Base-by-base conservation (phyloP, 2,329 filamentous ascomycete genomes). In the Mariannaea elegans region DNA sequence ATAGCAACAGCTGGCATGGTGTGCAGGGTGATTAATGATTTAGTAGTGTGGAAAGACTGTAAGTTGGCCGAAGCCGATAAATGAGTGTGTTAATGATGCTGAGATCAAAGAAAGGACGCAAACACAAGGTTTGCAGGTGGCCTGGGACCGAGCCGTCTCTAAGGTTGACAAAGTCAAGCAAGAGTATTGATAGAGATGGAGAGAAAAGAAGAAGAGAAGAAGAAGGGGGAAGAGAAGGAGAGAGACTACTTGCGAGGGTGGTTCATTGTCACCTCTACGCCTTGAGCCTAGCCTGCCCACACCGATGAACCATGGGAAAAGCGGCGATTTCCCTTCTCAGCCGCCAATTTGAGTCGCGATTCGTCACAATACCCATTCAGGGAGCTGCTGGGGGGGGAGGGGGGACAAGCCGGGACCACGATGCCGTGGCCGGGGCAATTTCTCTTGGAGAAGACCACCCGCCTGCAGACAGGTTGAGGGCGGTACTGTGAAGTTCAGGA, bases 91-190 rank as follows among this genome's bases (percentile, higher is more conserved):
- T 66, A 62, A 66, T 73, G 58, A 61, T 68, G 42, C 65, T 61
- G 29, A 50, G 65, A 71, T 74, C 66, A 78, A 78, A 56, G 77
- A 79, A 76, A 70, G 75, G 73, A 77, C 75, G 74, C 72, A 77
- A 74, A 77, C 73, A 27, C 71, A 69, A 65, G 50, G 74, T 72
- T 64, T 72, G 72, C 75, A 76, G 67, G 34, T 65, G 72, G 71
- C 67, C 64, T 68, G 56, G 64, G 49, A 73, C 71, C 65, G 64
- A 72, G 66, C 67, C 65, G 66, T 73, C 68, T 75, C 67, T 64
- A 53, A 51, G 56, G 54, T 65, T 67, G 57, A 69, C 58, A 67
- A 64, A 66, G 61, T 54, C 59, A 65, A 60, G 53, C 52, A 62
- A 56, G 51, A 67, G 59, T 62, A 57, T 66, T 68, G 64, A 67